Conservation (phyloP, 208 protist genomes). For the Willaertia magna region DNA sequence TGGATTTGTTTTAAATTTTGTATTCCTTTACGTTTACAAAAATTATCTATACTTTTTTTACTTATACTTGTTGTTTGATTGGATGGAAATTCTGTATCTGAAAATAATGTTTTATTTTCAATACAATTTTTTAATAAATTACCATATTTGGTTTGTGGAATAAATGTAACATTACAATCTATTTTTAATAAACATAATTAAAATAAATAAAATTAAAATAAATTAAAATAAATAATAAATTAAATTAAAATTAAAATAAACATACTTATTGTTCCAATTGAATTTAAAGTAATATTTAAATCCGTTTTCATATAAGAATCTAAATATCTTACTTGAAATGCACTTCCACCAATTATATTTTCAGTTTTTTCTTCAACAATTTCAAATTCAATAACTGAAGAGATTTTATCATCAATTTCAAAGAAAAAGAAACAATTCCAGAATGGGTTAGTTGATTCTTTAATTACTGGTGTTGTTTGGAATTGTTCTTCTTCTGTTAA, state of each 20-base stretch:
- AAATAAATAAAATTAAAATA: no score
- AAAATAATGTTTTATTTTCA: not conserved
- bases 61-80: not conserved
- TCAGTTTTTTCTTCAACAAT: not conserved
- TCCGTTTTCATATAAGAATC: not conserved
- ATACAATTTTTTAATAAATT: not conserved
- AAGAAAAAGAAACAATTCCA: not conserved
- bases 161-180: not conserved
- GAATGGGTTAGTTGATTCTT: not conserved
- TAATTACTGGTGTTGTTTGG: not conserved
- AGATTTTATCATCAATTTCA: not conserved
- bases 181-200: no score
- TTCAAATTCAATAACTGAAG: not conserved
- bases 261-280: not conserved
- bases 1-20: not conserved
- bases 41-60: not conserved
- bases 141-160: not conserved
- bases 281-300: not conserved
- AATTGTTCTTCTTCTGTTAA: not conserved
- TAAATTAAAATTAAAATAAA: no score
- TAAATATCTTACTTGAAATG: not conserved
- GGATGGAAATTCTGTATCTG: not conserved
- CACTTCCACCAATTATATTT: not conserved
- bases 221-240: no score
- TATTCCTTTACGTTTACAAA: not conserved